These are phyloP conservation scores for Tylopilus intermedius DNA, from an alignment of 768 basidiomycete species.

Conservation along the genomic window DNA sequence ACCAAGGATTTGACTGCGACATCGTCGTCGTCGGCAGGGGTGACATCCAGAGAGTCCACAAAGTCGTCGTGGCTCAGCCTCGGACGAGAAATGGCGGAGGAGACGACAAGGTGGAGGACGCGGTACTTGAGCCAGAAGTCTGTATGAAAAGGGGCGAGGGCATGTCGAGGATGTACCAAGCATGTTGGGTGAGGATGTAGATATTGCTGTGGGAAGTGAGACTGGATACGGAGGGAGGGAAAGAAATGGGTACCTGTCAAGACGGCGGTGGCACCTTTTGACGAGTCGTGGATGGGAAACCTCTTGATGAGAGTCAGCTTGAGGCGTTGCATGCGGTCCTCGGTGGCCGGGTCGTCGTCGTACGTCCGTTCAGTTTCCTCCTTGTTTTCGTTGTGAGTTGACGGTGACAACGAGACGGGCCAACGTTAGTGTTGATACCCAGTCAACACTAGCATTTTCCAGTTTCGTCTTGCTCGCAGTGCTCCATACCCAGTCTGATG, in stretches of 20 bases:
- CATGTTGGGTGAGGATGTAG: slow-evolving; percentile 54
- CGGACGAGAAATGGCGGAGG: slow-evolving; percentile 30
- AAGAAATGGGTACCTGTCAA: slow-evolving; percentile 40
- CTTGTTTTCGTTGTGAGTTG: too few species aligned
- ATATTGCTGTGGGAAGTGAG: slow-evolving; percentile 46
- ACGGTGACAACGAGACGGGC: too few species aligned
- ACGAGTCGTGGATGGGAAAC: slow-evolving; percentile 44
- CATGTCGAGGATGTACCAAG: slow-evolving; percentile 58
- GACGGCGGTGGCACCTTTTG: slow-evolving; percentile 15
- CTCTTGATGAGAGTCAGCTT: too few species aligned
- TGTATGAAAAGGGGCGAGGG: slow-evolving; percentile 44
- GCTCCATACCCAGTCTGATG: too few species aligned
- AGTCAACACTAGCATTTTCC: too few species aligned
- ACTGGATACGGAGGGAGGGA: neutral
- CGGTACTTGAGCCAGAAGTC: slow-evolving; percentile 48
- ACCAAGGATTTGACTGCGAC: slow-evolving; percentile 37
- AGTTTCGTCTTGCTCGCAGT: too few species aligned
- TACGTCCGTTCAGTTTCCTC: too few species aligned
- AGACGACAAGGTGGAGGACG: slow-evolving; percentile 45
- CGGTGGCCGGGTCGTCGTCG: too few species aligned
- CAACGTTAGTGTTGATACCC: too few species aligned
- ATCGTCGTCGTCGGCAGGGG: slow-evolving; percentile 29
- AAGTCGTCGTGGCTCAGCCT: slow-evolving; percentile 40
- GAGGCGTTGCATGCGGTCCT: too few species aligned
- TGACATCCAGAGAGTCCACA: slow-evolving; percentile 30